These are phyloP conservation scores for Lyophyllum atratum DNA, from an alignment of 768 basidiomycete genomes.

Conservation along the genomic window DNA sequence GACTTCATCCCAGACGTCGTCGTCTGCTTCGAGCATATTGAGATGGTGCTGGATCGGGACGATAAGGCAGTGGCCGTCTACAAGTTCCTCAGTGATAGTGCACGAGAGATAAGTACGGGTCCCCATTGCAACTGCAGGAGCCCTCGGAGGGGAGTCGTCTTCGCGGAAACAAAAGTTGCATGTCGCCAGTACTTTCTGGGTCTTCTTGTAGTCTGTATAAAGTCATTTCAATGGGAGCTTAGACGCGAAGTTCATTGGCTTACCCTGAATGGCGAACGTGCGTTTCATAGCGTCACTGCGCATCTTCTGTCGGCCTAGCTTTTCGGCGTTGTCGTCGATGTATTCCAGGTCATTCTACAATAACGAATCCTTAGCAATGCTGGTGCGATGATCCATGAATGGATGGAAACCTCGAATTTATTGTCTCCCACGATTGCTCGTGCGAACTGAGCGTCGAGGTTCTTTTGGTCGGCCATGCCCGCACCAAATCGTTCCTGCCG, in stretches of 20 bases:
- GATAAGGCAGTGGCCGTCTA: slow-evolving; percentile 90
- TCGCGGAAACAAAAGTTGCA: slow-evolving; percentile 93
- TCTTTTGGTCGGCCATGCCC: slow-evolving; percentile 89
- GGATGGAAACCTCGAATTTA: slow-evolving; percentile 89
- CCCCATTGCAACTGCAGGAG: slow-evolving; percentile 88
- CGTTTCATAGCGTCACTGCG: slow-evolving; percentile 95
- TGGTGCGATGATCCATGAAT: no score
- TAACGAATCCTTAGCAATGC: background rate
- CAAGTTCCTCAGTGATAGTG: slow-evolving; percentile 84
- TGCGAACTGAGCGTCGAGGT: slow-evolving; percentile 89
- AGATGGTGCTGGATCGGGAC: slow-evolving; percentile 95
- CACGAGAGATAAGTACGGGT: slow-evolving; percentile 91
- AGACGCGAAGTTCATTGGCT: slow-evolving; percentile 17
- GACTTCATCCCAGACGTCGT: slow-evolving; percentile 98
- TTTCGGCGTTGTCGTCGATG: slow-evolving; percentile 95
- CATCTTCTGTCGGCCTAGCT: slow-evolving; percentile 92
- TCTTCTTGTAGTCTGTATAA: slow-evolving; percentile 86
- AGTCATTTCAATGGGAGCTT: background rate
- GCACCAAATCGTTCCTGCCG: slow-evolving; percentile 91
- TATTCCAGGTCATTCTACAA: slow-evolving; percentile 85
- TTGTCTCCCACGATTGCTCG: slow-evolving; percentile 85
- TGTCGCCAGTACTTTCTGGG: slow-evolving; percentile 83
- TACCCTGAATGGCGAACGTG: slow-evolving; percentile 94
- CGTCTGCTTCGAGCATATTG: slow-evolving; percentile 89
- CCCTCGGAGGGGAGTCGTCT: slow-evolving; percentile 87